Percentiles rank a stretch among this genome's conserved stretches.
Conservation (phyloP, 495 filamentous ascomycete species). For the Letharia lupina region DNA sequence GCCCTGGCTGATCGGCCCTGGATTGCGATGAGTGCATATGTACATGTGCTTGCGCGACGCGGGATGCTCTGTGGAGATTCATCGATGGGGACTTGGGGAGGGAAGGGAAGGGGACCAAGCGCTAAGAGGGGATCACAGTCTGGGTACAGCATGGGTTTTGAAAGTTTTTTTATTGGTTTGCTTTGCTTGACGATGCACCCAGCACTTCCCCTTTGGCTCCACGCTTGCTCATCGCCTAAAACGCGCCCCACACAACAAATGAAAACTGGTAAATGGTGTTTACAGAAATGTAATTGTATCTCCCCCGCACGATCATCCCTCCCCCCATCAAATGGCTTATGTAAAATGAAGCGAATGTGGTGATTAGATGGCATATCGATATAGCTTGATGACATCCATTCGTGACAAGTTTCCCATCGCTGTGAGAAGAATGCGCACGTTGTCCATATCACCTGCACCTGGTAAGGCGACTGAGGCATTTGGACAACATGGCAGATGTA, state of each 20-base stretch:
- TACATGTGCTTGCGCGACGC: too few species aligned
- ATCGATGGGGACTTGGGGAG: too few species aligned
- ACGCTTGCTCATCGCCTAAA: not conserved
- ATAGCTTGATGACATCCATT: conserved; percentile 12
- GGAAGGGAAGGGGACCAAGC: too few species aligned
- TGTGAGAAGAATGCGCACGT: not conserved
- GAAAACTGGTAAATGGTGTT: conserved; percentile 11
- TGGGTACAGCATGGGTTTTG: not conserved
- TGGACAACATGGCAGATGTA: not conserved
- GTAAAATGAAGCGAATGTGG: conserved; percentile 14
- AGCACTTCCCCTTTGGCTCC: not conserved
- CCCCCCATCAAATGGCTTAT: conserved; percentile 13
- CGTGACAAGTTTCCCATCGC: conserved; percentile 7
- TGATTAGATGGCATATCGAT: conserved; percentile 11
- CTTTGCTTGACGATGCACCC: not conserved
- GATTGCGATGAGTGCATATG: too few species aligned
- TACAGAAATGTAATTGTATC: conserved; percentile 12
- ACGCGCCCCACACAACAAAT: not conserved
- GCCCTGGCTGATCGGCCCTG: too few species aligned
- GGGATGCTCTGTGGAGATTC: too few species aligned
- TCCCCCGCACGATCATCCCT: not conserved
- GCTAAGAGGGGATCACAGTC: too few species aligned
- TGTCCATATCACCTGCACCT: conserved; percentile 8
- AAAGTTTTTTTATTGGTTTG: conserved; percentile 1
- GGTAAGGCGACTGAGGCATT: not conserved